Evolutionary conservation across 2,329 filamentous ascomycete species (phyloP).

Genomic region (Botryotinia convoluta): DNA sequence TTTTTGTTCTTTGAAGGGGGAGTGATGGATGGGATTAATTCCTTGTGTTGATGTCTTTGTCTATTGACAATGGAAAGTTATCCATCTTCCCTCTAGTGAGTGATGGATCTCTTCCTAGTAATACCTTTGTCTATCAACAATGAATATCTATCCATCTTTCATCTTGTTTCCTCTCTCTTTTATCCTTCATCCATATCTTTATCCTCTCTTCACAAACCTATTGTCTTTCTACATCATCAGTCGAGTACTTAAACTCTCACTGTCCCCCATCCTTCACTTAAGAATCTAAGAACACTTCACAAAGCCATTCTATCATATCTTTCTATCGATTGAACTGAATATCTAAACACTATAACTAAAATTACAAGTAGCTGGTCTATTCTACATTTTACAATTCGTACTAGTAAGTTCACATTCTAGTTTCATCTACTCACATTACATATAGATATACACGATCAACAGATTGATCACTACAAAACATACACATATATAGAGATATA

Average conservation of each 20-base stretch:
- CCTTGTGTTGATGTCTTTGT: background rate
- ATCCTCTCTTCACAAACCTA: background rate
- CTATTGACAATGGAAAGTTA: background rate
- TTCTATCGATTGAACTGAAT: background rate
- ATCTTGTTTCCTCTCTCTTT: background rate
- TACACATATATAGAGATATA: background rate
- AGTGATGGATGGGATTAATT: no score
- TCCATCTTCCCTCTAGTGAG: background rate
- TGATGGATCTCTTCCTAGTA: background rate
- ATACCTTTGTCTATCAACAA: background rate
- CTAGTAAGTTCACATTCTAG: background rate
- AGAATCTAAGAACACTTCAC: background rate
- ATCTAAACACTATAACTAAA: no score
- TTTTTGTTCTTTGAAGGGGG: background rate
- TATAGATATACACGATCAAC: background rate
- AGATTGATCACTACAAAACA: background rate
- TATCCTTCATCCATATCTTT: background rate
- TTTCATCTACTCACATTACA: background rate
- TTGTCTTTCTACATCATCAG: background rate
- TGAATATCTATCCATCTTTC: no score
- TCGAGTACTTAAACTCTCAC: background rate
- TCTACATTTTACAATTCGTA: background rate
- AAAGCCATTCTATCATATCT: background rate
- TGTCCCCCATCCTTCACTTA: no score
- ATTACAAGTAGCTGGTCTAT: constrained; percentile 1